phyloP scores from a whole-genome alignment of 148 eudicot genomes.

The Dysphania ambrosioides region DNA sequence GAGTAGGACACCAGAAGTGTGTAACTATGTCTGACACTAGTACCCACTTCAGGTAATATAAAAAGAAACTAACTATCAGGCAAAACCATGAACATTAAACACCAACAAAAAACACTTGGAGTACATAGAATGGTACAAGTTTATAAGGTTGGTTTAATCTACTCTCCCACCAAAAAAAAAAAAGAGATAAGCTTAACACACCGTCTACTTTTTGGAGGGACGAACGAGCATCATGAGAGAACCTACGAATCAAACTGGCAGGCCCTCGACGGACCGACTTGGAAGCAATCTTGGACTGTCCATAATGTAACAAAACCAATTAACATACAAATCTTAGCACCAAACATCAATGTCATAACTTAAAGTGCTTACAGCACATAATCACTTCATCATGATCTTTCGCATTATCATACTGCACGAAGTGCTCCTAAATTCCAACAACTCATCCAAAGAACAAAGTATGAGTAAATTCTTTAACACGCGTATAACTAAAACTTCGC shows the following conservation, averaged over 20 bases:
- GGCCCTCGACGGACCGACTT: slow-evolving; percentile 11
- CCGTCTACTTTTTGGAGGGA: slow-evolving; percentile 43
- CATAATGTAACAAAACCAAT: too few relatives aligned
- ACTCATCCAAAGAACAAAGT: neutral
- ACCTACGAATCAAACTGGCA: slow-evolving; percentile 43
- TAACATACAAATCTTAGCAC: too few relatives aligned
- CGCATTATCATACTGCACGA: too few relatives aligned
- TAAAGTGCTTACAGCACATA: neutral
- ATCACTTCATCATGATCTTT: neutral
- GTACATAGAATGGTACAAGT: neutral
- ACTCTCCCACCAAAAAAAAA: neutral
- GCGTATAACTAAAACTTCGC: too few relatives aligned
- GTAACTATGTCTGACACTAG: too few relatives aligned
- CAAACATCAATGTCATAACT: too few relatives aligned
- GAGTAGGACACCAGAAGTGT: too few relatives aligned
- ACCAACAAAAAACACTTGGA: neutral
- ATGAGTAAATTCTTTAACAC: too few relatives aligned
- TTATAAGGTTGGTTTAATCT: neutral
- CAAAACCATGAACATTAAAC: neutral
- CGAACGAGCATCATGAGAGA: slow-evolving; percentile 38
- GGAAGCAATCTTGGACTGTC: slow-evolving; percentile 15
- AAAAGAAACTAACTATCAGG: neutral
- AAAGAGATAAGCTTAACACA: slow-evolving; percentile 15
- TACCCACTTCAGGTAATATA: too few relatives aligned
- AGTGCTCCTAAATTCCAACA: neutral